Evolutionary conservation across 164 flowering plant genomes (phyloP).

Genomic region (Vitis amurensis): DNA sequence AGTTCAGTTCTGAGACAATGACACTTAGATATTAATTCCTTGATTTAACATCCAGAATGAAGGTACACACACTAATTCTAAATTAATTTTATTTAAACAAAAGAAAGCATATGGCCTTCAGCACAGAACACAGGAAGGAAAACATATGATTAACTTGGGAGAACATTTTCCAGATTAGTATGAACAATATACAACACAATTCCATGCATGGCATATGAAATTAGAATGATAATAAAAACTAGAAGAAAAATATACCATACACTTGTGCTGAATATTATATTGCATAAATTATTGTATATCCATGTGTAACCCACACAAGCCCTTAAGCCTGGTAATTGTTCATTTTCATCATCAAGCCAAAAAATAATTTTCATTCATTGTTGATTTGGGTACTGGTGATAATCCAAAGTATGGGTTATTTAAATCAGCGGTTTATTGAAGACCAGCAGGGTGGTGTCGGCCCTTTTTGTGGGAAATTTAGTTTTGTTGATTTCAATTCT

Average conservation of each 20-base stretch:
- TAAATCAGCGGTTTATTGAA: no score
- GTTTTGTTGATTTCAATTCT: no score
- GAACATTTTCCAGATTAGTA: not conserved
- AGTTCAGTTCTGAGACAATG: slow-evolving; percentile 43
- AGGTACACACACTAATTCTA: not conserved
- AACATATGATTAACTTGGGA: not conserved
- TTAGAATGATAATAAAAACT: not conserved
- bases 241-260: not conserved
- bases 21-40: not conserved
- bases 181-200: not conserved
- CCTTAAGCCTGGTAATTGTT: no score
- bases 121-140: not conserved
- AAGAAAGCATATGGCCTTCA: not conserved
- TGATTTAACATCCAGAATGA: not conserved
- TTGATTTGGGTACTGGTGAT: no score
- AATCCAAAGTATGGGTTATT: no score
- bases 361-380: no score
- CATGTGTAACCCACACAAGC: not conserved
- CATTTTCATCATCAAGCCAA: no score
- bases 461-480: no score
- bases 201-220: not conserved
- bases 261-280: not conserved
- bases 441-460: no score
- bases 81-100: not conserved
- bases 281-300: not conserved